These are phyloP conservation scores for Ogataea pignaliae DNA, from an alignment of 805 yeast genomes.

Conservation along the genomic window DNA sequence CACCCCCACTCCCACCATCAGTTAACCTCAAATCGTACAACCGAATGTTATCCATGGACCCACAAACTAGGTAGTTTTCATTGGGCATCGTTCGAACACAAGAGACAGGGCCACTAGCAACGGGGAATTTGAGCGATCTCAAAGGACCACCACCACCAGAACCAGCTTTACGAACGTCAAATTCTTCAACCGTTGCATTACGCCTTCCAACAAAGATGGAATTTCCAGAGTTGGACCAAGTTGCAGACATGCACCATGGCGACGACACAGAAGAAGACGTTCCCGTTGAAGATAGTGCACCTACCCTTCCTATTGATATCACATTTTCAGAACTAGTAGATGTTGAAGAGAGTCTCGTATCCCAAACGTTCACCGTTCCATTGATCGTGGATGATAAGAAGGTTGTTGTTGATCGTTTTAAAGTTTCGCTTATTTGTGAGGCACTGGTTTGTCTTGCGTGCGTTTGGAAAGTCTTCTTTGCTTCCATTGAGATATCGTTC, in stretches of 20 bases:
- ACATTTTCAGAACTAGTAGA: slow-evolving; percentile 15
- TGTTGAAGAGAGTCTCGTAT: slow-evolving; percentile 41
- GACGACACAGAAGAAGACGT: slow-evolving; percentile 26
- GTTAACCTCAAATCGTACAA: slow-evolving; percentile 64
- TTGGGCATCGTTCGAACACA: slow-evolving; percentile 78
- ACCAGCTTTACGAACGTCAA: slow-evolving; percentile 56
- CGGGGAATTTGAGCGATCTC: slow-evolving; percentile 68
- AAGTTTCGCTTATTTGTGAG: slow-evolving; percentile 22
- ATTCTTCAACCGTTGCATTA: slow-evolving; percentile 80
- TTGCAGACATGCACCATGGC: slow-evolving; percentile 90
- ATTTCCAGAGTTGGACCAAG: slow-evolving; percentile 86
- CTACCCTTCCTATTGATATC: slow-evolving; percentile 34
- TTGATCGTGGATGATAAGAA: slow-evolving; percentile 81
- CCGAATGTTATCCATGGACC: slow-evolving; percentile 85
- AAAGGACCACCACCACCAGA: slow-evolving; percentile 52
- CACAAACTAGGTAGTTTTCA: slow-evolving; percentile 74
- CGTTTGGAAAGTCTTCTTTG: slow-evolving; percentile 2
- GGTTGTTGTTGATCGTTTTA: slow-evolving; percentile 36
- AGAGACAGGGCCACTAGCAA: slow-evolving; percentile 87
- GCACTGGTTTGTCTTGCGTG: slow-evolving; percentile 4
- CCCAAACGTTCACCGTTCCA: slow-evolving; percentile 83
- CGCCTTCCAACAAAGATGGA: slow-evolving; percentile 80
- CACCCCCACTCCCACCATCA: slow-evolving; percentile 8
- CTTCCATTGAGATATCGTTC: slow-evolving; percentile 33
- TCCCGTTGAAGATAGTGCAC: slow-evolving; percentile 39